Conservation (phyloP, 306 rosid species). For the Acacia confusa region DNA sequence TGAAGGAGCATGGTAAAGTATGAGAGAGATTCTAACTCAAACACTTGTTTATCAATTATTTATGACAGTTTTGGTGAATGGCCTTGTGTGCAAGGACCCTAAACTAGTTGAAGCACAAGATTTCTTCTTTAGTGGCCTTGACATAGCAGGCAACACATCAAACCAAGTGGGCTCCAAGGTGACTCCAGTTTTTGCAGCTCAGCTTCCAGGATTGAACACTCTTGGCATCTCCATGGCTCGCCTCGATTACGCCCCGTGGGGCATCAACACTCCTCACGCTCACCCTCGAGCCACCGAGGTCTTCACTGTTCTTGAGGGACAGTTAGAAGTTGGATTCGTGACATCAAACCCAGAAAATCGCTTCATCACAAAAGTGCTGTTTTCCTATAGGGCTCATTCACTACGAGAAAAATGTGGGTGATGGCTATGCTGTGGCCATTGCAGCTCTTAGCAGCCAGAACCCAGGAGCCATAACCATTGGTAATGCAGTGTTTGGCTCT, state of each 20-base stretch:
- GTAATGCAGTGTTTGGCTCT: constrained; percentile 45
- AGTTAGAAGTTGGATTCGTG: constrained; percentile 43
- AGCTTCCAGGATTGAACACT: constrained; percentile 42
- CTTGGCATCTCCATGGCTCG: constrained; percentile 33
- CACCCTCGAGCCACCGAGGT: constrained; percentile 50
- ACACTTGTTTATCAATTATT: not conserved
- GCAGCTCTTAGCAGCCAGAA: constrained; percentile 43
- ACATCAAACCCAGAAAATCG: constrained; percentile 46
- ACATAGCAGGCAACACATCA: constrained; percentile 44
- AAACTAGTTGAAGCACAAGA: constrained; percentile 35
- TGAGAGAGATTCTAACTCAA: not conserved
- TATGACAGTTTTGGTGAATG: constrained; percentile 36
- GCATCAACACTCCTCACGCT: constrained; percentile 46
- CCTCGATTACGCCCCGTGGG: constrained; percentile 40
- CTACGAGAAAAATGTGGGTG: constrained; percentile 40
- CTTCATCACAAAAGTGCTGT: constrained; percentile 25
- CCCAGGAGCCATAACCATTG: constrained; percentile 40
- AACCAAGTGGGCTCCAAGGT: constrained; percentile 33
- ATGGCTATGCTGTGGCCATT: constrained; percentile 37
- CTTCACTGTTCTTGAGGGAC: constrained; percentile 35
- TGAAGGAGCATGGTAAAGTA: no score
- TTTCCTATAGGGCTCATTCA: constrained; percentile 44
- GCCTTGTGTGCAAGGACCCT: constrained; percentile 41
- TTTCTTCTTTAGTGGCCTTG: constrained; percentile 35
- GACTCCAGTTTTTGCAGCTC: constrained; percentile 37